Percentiles rank a stretch among this genome's conserved stretches.
Evolutionary conservation across 805 yeast species (phyloP).

Genomic region (Spathaspora girioi): DNA sequence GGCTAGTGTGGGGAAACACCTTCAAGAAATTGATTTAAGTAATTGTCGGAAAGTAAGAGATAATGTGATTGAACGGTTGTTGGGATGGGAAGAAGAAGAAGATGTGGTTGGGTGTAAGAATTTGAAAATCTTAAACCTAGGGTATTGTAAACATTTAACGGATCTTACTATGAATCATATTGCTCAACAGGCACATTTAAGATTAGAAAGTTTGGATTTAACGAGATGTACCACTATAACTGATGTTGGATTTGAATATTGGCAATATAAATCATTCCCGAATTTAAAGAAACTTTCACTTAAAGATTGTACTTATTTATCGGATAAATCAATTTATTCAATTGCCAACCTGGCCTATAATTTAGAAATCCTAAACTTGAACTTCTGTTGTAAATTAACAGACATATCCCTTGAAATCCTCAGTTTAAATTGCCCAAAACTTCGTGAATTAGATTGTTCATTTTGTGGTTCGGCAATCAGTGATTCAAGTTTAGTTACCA

Average conservation of each 20-base stretch:
- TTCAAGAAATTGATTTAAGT: slow-evolving; percentile 61
- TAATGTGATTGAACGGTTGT: slow-evolving; percentile 63
- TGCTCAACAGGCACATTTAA: slow-evolving; percentile 53
- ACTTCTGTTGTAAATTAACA: slow-evolving; percentile 73
- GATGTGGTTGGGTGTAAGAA: slow-evolving; percentile 51
- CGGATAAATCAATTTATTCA: slow-evolving; percentile 60
- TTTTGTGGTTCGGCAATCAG: slow-evolving; percentile 81
- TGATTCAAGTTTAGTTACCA: slow-evolving; percentile 60
- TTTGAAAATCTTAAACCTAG: slow-evolving; percentile 50
- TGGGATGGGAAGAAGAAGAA: slow-evolving; percentile 45
- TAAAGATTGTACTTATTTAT: slow-evolving; percentile 71
- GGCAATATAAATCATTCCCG: slow-evolving; percentile 58
- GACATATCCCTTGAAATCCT: slow-evolving; percentile 67
- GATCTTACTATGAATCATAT: slow-evolving; percentile 64
- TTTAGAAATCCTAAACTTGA: slow-evolving; percentile 54
- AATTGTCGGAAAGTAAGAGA: slow-evolving; percentile 74
- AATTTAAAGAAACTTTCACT: slow-evolving; percentile 49
- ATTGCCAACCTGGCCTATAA: slow-evolving; percentile 60
- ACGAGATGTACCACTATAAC: slow-evolving; percentile 78
- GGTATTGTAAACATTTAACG: slow-evolving; percentile 76
- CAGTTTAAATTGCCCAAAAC: slow-evolving; percentile 59
- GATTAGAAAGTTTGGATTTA: slow-evolving; percentile 55
- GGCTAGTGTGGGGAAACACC: slow-evolving; percentile 55
- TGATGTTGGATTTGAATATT: slow-evolving; percentile 65
- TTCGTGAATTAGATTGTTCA: slow-evolving; percentile 54